These are phyloP conservation scores for Calycina marina DNA, from an alignment of 2,329 filamentous ascomycete species.

Conservation along the genomic window DNA sequence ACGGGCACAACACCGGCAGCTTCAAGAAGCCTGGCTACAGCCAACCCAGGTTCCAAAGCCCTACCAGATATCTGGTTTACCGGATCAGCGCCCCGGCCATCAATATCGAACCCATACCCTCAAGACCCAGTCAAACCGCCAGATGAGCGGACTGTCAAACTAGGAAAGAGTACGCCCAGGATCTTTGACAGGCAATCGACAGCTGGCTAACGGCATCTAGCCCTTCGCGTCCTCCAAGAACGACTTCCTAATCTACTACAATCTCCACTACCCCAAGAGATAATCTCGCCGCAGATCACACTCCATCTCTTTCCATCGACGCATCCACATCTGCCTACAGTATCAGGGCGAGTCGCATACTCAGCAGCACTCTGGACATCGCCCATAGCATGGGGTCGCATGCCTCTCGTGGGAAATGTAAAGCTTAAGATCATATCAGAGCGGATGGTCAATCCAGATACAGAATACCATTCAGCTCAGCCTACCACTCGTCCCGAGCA, in stretches of 20 bases:
- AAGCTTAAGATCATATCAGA: slow-evolving; percentile 77
- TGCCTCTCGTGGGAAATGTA: slow-evolving; percentile 84
- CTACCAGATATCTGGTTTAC: slow-evolving; percentile 31
- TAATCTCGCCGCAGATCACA: slow-evolving; percentile 61
- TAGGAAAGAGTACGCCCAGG: slow-evolving; percentile 20
- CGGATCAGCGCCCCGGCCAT: slow-evolving; percentile 19
- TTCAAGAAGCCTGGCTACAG: slow-evolving; percentile 15
- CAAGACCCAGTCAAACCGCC: slow-evolving; percentile 25
- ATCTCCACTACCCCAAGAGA: slow-evolving; percentile 54
- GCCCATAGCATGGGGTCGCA: slow-evolving; percentile 85
- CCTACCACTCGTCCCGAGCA: slow-evolving; percentile 45
- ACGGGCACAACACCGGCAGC: slow-evolving; percentile 3
- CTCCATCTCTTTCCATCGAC: slow-evolving; percentile 61
- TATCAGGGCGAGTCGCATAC: slow-evolving; percentile 81
- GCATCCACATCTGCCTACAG: slow-evolving; percentile 80
- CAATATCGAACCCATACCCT: slow-evolving; percentile 4
- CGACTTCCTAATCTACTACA: slow-evolving; percentile 53
- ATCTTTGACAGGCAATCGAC: not conserved
- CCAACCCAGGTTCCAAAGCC: slow-evolving; percentile 11
- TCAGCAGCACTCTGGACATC: slow-evolving; percentile 91
- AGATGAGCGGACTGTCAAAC: slow-evolving; percentile 45
- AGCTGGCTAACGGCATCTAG: slow-evolving; percentile 25
- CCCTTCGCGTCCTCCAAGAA: slow-evolving; percentile 49
- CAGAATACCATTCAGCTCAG: slow-evolving; percentile 21
- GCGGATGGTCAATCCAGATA: slow-evolving; percentile 45